A percentile compares a stretch with the other conserved stretches of the same genome.
These are phyloP conservation scores for Lasiosphaeris hirsuta DNA, from an alignment of 495 filamentous ascomycete genomes.

Conservation along the genomic window DNA sequence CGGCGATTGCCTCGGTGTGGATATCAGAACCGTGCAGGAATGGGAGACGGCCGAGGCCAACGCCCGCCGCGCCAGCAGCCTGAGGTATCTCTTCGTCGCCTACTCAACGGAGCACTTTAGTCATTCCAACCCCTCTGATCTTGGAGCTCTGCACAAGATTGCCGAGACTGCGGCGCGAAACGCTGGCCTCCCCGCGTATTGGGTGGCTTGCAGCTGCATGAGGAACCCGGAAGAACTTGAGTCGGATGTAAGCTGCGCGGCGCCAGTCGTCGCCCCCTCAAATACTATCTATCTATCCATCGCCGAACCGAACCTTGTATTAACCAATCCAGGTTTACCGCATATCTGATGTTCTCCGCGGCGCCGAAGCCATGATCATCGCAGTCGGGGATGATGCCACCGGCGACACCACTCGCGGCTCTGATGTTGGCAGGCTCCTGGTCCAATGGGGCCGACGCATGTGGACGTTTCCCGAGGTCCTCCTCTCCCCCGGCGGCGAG, in stretches of 20 bases:
- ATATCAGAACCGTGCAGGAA: too few species aligned
- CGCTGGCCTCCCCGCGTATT: background rate
- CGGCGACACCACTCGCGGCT: background rate
- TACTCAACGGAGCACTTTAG: conserved; percentile 5
- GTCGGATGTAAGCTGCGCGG: background rate
- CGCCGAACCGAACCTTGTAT: too few species aligned
- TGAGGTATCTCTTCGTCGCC: background rate
- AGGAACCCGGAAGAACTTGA: background rate
- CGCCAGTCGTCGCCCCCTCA: background rate
- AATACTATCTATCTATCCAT: background rate
- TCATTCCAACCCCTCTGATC: background rate
- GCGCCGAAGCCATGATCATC: conserved; percentile 1
- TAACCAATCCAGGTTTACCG: conserved; percentile 3
- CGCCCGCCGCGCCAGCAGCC: background rate
- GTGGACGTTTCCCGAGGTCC: too few species aligned
- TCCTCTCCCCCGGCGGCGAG: too few species aligned
- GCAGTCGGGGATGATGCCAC: background rate
- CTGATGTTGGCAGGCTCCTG: background rate
- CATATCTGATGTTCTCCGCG: conserved; percentile 9
- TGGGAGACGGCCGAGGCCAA: background rate
- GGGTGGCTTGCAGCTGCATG: conserved; percentile 4
- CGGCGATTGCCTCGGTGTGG: too few species aligned
- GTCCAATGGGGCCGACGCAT: too few species aligned
- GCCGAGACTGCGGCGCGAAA: background rate
- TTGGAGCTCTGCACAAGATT: background rate